phyloP scores from a whole-genome alignment of 805 yeast species.

The Cyberlindnera nakhonratchasimensis region DNA sequence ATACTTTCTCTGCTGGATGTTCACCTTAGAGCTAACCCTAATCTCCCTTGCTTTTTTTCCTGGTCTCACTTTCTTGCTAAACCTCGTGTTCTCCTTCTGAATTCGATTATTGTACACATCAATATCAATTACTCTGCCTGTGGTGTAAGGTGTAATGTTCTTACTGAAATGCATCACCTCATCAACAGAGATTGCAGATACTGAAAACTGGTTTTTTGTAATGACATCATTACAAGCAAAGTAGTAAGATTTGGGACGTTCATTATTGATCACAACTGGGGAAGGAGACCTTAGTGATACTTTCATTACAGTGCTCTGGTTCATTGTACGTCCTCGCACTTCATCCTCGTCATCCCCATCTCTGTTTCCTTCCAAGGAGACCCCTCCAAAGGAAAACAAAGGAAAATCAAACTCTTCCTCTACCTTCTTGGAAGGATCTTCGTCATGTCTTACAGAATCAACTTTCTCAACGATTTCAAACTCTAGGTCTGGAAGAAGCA shows the following conservation, averaged over 20 bases:
- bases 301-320: conserved; percentile 15
- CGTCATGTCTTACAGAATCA: conserved; percentile 1
- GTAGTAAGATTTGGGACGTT: conserved; percentile 26
- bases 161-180: conserved; percentile 9
- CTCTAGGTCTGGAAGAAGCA: conserved; percentile 25
- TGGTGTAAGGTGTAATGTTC: conserved; percentile 4
- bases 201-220: conserved; percentile 9
- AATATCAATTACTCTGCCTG: conserved; percentile 19
- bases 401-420: conserved; percentile 29
- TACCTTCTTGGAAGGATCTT: conserved; percentile 1
- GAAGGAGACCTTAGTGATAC: conserved; percentile 27
- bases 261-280: conserved; percentile 20
- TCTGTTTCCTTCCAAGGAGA: background rate
- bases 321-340: conserved; percentile 4
- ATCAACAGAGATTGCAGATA: conserved; percentile 20
- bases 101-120: conserved; percentile 16
- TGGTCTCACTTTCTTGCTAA: conserved; percentile 20
- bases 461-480: conserved; percentile 26
- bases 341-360: conserved; percentile 7
- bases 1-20: conserved; percentile 12
- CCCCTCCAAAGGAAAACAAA: conserved; percentile 26
- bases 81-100: conserved; percentile 11
- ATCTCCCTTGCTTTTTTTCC: conserved; percentile 27
- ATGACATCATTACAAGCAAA: conserved; percentile 13
- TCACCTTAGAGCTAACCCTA: conserved; percentile 12